These are phyloP conservation scores for Brassica cretica DNA, from an alignment of 345 rosid species.

Conservation along the genomic window DNA sequence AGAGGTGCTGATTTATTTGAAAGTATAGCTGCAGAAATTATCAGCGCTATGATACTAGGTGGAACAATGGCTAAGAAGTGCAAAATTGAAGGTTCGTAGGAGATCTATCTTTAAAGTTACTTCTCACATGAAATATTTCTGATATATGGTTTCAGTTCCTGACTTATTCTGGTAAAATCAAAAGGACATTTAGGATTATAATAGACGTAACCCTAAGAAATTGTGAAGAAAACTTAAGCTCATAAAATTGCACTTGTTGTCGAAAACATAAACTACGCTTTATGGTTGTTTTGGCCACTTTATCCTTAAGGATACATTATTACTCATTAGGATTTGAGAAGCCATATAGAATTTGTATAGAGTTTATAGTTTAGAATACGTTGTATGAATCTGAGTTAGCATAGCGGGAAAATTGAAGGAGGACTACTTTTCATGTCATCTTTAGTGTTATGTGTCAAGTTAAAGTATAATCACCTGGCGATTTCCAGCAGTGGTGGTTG, in stretches of 20 bases:
- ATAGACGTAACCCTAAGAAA: conserved; percentile 5
- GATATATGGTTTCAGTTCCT: conserved; percentile 17
- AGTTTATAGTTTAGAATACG: neutral
- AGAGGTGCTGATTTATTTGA: conserved; percentile 99
- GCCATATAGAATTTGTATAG: neutral
- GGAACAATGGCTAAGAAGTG: conserved; percentile 98
- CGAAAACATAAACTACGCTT: neutral
- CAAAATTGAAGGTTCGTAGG: conserved; percentile 79
- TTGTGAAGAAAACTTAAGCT: neutral
- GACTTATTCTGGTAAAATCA: conserved; percentile 13
- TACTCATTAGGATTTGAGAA: conserved; percentile 5
- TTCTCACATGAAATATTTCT: conserved; percentile 14
- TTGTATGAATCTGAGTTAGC: neutral
- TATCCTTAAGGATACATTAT: conserved; percentile 5
- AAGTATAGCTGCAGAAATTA: conserved; percentile 99
- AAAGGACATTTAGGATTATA: neutral
- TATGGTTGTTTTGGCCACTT: conserved; percentile 8
- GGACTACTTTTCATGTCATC: conserved; percentile 20
- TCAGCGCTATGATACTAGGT: conserved; percentile 98
- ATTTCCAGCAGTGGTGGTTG: neutral
- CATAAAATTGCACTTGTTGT: neutral
- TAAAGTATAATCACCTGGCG: too few species aligned
- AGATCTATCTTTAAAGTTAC: conserved; percentile 14
- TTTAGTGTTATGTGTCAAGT: neutral
- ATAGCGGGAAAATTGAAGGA: neutral